Evolutionary conservation across 148 eudicot genomes (phyloP).

Genomic region (Fagopyrum homotropicum): DNA sequence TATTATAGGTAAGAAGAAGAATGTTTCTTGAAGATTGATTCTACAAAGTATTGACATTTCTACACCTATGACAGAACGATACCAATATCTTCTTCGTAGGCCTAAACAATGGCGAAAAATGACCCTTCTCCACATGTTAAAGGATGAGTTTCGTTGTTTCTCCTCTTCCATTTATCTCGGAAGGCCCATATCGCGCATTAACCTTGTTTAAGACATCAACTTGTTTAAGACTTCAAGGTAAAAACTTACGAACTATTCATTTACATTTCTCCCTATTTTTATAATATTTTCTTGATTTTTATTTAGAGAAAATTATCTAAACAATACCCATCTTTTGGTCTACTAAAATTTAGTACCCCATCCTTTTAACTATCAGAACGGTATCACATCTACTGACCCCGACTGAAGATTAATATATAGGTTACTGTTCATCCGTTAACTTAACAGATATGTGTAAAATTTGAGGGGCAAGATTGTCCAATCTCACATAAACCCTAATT

Average conservation of each 20-base stretch:
- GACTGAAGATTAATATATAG: too few relatives aligned
- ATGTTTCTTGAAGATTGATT: constrained; percentile 39
- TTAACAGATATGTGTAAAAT: too few relatives aligned
- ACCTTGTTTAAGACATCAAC: too few relatives aligned
- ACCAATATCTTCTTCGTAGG: constrained; percentile 43
- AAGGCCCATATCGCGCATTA: too few relatives aligned
- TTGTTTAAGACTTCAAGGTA: background rate
- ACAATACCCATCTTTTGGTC: too few relatives aligned
- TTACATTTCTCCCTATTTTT: background rate
- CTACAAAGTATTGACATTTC: constrained; percentile 28
- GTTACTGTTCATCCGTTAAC: too few relatives aligned
- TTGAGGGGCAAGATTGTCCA: too few relatives aligned
- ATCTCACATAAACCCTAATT: too few relatives aligned
- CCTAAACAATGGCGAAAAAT: constrained; percentile 47
- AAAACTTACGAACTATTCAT: background rate
- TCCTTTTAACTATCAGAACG: too few relatives aligned
- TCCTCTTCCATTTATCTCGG: background rate
- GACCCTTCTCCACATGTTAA: constrained; percentile 36
- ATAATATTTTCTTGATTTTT: background rate
- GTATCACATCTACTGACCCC: too few relatives aligned
- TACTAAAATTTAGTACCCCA: too few relatives aligned
- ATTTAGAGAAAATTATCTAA: background rate
- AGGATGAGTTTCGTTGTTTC: constrained; percentile 28
- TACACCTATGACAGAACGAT: constrained; percentile 40
- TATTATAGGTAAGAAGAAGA: background rate